These are phyloP conservation scores for Gomphus bonarii DNA, from an alignment of 1,284 basidiomycete species.

Conservation along the genomic window DNA sequence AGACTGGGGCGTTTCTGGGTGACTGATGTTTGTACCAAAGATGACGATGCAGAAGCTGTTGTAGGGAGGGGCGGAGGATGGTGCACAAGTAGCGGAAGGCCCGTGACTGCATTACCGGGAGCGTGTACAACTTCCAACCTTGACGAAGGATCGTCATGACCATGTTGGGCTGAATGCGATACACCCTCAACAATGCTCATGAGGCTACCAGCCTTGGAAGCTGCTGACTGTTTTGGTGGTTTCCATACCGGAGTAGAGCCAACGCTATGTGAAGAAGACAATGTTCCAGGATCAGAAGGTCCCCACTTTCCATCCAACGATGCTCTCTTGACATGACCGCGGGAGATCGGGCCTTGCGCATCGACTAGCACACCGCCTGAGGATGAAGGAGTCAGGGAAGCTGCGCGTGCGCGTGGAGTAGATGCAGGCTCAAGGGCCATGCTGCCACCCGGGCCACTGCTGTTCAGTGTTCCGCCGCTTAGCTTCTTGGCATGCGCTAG, in stretches of 20 bases:
- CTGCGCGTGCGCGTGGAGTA: neutral
- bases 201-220: slow-evolving; percentile 26
- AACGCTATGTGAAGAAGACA: neutral
- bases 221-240: neutral
- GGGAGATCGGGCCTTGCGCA: neutral
- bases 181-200: slow-evolving; percentile 62
- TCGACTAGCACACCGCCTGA: neutral
- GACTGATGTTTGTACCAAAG: neutral
- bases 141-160: slow-evolving; percentile 20
- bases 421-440: neutral
- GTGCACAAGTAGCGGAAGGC: neutral
- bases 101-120: neutral
- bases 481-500: neutral
- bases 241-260: neutral
- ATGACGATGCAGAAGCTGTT: neutral
- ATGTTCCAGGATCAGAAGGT: neutral
- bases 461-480: neutral
- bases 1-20: neutral
- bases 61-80: slow-evolving; percentile 3
- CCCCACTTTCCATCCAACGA: slow-evolving; percentile 3
- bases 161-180: slow-evolving; percentile 28
- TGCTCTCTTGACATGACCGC: neutral
- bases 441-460: neutral
- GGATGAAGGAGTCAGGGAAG: neutral
- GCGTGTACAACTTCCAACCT: slow-evolving; percentile 13